phyloP scores from a whole-genome alignment of 2,329 filamentous ascomycete species.

The Fusarium staphyleae region DNA sequence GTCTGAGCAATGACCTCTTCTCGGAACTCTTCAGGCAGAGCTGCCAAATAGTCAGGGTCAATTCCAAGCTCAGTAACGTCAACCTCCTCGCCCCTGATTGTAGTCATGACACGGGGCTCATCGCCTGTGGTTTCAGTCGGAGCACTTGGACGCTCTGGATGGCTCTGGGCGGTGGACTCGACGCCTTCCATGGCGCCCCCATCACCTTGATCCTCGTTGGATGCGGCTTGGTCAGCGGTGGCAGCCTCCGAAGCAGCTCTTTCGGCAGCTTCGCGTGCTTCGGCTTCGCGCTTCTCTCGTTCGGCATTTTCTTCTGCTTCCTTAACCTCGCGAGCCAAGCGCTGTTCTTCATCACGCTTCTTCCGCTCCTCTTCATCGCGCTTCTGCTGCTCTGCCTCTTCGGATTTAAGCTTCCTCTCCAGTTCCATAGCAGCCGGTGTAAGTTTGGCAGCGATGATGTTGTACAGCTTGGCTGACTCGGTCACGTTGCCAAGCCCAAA shows the following conservation, averaged over 20 bases:
- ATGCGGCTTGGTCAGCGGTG: constrained; percentile 38
- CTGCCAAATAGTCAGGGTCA: constrained; percentile 91
- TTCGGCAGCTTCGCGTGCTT: constrained; percentile 67
- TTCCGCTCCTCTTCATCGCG: constrained; percentile 66
- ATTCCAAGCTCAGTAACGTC: constrained; percentile 96
- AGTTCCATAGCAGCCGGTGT: constrained; percentile 85
- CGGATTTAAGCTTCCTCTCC: constrained; percentile 73
- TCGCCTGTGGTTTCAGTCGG: constrained; percentile 37
- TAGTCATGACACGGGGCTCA: constrained; percentile 73
- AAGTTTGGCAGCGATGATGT: constrained; percentile 73
- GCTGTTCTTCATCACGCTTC: constrained; percentile 70
- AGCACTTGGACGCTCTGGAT: constrained; percentile 42
- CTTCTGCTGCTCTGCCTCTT: constrained; percentile 58
- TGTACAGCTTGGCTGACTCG: constrained; percentile 75
- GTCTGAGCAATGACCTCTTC: constrained; percentile 96
- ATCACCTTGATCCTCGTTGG: constrained; percentile 20
- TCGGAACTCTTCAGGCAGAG: constrained; percentile 94
- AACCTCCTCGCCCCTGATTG: constrained; percentile 83
- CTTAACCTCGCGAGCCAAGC: constrained; percentile 71
- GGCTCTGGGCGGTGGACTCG: constrained; percentile 58
- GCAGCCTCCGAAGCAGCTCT: constrained; percentile 68
- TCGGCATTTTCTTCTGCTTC: constrained; percentile 73
- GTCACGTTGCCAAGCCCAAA: constrained; percentile 70
- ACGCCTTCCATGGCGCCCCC: constrained; percentile 78
- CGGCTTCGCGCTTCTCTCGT: constrained; percentile 73